Evolutionary conservation across 331 rosid genomes (phyloP).

Genomic region (Malus hybrid): DNA sequence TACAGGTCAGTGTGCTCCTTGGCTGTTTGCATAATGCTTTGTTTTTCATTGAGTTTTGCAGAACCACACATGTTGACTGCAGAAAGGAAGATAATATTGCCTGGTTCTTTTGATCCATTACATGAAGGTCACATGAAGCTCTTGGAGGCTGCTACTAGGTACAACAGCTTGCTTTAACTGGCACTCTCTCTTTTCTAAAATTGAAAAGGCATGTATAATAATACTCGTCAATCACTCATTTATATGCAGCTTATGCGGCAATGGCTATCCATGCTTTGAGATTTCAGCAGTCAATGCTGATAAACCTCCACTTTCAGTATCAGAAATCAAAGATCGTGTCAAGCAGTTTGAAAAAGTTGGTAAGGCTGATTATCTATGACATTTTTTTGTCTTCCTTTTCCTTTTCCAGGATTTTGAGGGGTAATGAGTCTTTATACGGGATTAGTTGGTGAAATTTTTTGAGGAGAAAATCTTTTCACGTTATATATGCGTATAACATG

Average conservation of each 20-base stretch:
- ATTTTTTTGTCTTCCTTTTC: background rate
- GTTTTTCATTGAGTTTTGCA: constrained; percentile 18
- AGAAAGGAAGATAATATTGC: constrained; percentile 66
- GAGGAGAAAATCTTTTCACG: background rate
- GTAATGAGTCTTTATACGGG: background rate
- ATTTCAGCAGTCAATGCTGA: constrained; percentile 91
- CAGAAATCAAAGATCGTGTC: constrained; percentile 70
- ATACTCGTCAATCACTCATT: constrained; percentile 15
- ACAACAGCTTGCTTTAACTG: constrained; percentile 9
- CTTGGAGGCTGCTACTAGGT: constrained; percentile 81
- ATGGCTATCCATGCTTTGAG: constrained; percentile 81
- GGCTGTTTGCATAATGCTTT: background rate
- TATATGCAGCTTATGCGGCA: constrained; percentile 69
- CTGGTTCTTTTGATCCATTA: constrained; percentile 92
- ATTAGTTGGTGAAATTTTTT: background rate
- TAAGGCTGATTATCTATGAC: constrained; percentile 29
- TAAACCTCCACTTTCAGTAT: constrained; percentile 75
- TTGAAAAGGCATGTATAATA: background rate
- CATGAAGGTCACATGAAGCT: constrained; percentile 88
- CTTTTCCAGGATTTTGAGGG: background rate
- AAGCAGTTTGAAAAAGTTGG: constrained; percentile 78
- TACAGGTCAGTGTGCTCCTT: background rate
- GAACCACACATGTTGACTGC: constrained; percentile 27
- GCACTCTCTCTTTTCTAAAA: background rate
- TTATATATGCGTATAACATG: background rate